Conservation (phyloP, 129 eudicot species). For the Centella asiatica region DNA sequence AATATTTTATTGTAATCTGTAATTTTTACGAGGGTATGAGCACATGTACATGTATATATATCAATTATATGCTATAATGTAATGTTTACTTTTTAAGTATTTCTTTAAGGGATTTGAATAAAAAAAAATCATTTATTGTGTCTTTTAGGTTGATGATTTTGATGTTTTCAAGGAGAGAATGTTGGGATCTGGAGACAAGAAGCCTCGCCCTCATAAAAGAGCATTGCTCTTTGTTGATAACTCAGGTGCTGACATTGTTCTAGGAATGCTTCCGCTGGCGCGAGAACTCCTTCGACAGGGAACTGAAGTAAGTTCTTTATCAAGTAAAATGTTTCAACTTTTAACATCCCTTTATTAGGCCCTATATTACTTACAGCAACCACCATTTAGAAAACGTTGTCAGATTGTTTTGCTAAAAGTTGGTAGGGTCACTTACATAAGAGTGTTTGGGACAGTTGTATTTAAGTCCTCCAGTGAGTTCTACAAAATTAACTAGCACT, state of each 20-base stretch:
- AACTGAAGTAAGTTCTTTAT: slow-evolving; percentile 63
- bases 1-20: not conserved
- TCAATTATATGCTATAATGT: too few relatives aligned
- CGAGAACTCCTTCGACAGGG: slow-evolving; percentile 92
- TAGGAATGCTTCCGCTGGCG: slow-evolving; percentile 99
- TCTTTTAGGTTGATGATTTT: slow-evolving; percentile 81
- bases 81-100: slow-evolving; percentile 1
- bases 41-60: not conserved
- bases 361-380: not conserved
- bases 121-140: not conserved
- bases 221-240: slow-evolving; percentile 97
- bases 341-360: too few relatives aligned
- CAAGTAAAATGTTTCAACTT: slow-evolving; percentile 4
- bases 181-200: slow-evolving; percentile 51
- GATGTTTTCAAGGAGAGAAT: slow-evolving; percentile 73
- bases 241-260: slow-evolving; percentile 87
- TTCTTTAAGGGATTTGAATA: not conserved
- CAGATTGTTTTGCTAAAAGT: not conserved
- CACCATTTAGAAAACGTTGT: not conserved
- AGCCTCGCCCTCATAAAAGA: slow-evolving; percentile 54
- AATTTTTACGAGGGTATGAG: not conserved
- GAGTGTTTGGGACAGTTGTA: too few relatives aligned
- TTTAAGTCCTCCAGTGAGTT: not conserved
- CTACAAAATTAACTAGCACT: not conserved
- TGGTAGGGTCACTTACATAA: not conserved